Evolutionary conservation across 2,329 filamentous ascomycete species (phyloP).

Genomic region (Dothistroma pini): DNA sequence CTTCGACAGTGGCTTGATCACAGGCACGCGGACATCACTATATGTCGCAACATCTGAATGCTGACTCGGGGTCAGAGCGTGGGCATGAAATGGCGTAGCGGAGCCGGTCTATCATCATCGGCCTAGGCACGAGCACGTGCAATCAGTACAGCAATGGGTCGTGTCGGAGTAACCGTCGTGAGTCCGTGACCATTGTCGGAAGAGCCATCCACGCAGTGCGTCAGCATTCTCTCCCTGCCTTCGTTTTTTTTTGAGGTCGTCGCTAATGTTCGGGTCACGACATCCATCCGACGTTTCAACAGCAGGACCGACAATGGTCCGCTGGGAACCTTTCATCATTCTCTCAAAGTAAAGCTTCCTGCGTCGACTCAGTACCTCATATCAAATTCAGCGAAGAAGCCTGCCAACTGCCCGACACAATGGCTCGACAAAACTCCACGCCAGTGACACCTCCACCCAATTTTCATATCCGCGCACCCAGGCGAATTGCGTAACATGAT

Average conservation of each 20-base stretch:
- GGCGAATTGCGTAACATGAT: background rate
- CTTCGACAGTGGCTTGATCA: too few species aligned
- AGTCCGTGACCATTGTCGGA: background rate
- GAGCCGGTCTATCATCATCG: too few species aligned
- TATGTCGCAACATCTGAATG: too few species aligned
- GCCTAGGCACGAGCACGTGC: too few species aligned
- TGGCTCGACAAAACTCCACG: background rate
- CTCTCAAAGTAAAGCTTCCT: background rate
- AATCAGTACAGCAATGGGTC: background rate
- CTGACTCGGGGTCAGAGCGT: too few species aligned
- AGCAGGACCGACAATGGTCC: background rate
- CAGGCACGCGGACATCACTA: too few species aligned
- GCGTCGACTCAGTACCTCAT: background rate
- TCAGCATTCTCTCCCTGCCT: background rate
- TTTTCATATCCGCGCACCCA: too few species aligned
- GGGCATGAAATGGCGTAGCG: too few species aligned
- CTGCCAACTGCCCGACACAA: background rate
- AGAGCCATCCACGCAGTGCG: background rate
- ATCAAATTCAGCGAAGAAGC: background rate
- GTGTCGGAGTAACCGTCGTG: background rate
- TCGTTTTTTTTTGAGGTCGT: background rate
- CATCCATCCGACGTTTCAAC: background rate
- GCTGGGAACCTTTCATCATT: background rate
- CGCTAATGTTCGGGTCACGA: background rate
- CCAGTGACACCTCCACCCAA: background rate